These are phyloP conservation scores for Xylaria scruposa DNA, from an alignment of 495 filamentous ascomycete genomes.

Conservation along the genomic window DNA sequence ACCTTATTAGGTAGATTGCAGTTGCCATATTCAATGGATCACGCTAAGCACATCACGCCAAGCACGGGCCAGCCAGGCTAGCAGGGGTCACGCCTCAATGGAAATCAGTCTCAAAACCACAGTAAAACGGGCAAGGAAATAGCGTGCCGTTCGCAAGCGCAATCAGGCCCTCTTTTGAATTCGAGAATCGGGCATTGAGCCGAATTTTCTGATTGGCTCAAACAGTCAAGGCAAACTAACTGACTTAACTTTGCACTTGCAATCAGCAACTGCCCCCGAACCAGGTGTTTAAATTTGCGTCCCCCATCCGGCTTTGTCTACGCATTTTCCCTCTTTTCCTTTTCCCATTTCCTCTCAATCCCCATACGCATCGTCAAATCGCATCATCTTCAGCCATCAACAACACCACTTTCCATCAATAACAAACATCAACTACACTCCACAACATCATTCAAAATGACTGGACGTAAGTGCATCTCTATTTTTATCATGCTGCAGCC, in stretches of 20 bases:
- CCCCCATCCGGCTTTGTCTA: constrained; percentile 42
- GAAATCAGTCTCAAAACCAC: constrained; percentile 30
- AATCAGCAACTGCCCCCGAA: constrained; percentile 29
- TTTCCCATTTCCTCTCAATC: constrained; percentile 40
- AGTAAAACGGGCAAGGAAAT: constrained; percentile 22
- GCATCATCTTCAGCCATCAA: constrained; percentile 31
- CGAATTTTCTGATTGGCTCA: constrained; percentile 33
- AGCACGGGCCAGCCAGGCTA: constrained; percentile 21
- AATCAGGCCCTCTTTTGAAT: constrained; percentile 29
- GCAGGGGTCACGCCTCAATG: constrained; percentile 18
- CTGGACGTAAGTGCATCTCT: constrained; percentile 83
- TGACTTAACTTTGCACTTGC: neutral
- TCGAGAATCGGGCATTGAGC: constrained; percentile 20
- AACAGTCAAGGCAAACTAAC: constrained; percentile 15
- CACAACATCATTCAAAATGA: constrained; percentile 70
- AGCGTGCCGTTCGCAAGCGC: constrained; percentile 28
- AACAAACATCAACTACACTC: constrained; percentile 40
- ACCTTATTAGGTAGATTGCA: too few relatives aligned
- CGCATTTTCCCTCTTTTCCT: constrained; percentile 34
- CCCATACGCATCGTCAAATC: constrained; percentile 40
- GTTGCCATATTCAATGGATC: neutral
- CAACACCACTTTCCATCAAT: constrained; percentile 41
- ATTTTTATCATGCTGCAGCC: constrained; percentile 29
- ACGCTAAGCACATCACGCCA: neutral
- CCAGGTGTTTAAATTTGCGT: constrained; percentile 44